These are phyloP conservation scores for Narthecium ossifragum DNA, from an alignment of 106 monocot species.

Conservation along the genomic window DNA sequence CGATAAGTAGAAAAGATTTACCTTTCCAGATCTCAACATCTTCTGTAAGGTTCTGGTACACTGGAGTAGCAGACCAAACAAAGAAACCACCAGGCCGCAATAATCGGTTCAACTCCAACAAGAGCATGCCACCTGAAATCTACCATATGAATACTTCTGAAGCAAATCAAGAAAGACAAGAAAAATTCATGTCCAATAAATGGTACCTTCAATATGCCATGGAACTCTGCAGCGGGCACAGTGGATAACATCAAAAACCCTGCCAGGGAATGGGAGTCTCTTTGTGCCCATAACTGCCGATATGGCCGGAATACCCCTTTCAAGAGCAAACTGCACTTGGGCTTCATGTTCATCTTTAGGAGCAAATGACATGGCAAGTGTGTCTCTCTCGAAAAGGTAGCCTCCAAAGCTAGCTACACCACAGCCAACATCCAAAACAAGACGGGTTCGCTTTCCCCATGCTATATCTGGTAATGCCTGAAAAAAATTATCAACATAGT, in stretches of 20 bases:
- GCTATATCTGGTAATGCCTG: slow-evolving; percentile 58
- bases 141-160: background rate
- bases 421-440: slow-evolving; percentile 84
- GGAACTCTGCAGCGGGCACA: slow-evolving; percentile 94
- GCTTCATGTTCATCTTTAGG: slow-evolving; percentile 98
- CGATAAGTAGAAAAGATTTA: slow-evolving; percentile 4
- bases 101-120: slow-evolving; percentile 81
- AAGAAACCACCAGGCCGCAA: slow-evolving; percentile 88
- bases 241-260: slow-evolving; percentile 79
- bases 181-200: background rate
- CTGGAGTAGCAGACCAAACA: slow-evolving; percentile 92
- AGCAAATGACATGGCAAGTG: slow-evolving; percentile 86
- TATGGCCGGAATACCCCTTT: slow-evolving; percentile 91
- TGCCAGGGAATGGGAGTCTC: slow-evolving; percentile 79
- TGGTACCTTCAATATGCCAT: slow-evolving; percentile 90
- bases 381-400: slow-evolving; percentile 72
- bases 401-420: slow-evolving; percentile 96
- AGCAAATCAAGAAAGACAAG: background rate
- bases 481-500: background rate
- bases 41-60: slow-evolving; percentile 61
- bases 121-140: slow-evolving; percentile 71
- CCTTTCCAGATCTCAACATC: slow-evolving; percentile 83
- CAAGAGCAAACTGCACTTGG: slow-evolving; percentile 92
- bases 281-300: slow-evolving; percentile 93
- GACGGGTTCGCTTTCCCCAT: slow-evolving; percentile 72